A percentile compares a stretch with the other conserved stretches of the same genome.
These are phyloP conservation scores for Cyclotella distinguenda DNA, from an alignment of 108 stramenopile genomes.

Conservation along the genomic window DNA sequence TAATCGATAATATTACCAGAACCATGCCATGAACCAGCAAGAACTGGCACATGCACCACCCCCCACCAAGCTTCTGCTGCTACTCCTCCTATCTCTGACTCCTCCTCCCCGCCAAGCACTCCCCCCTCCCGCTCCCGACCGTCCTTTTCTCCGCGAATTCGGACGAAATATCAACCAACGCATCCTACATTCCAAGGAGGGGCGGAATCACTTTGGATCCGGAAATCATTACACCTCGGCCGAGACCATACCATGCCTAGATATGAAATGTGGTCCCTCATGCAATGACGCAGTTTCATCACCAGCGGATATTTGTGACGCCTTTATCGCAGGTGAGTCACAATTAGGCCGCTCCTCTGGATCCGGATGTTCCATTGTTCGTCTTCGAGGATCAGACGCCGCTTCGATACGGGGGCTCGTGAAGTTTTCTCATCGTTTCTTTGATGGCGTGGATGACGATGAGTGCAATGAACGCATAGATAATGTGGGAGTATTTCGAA, in stretches of 20 bases:
- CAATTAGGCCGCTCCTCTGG: slow-evolving; percentile 33
- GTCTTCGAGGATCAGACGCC: slow-evolving; percentile 32
- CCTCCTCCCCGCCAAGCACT: too few species aligned
- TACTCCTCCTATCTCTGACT: too few species aligned
- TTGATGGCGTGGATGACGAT: slow-evolving; percentile 32
- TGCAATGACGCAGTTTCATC: too few species aligned
- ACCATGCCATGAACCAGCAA: too few species aligned
- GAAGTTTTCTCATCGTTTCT: slow-evolving; percentile 34
- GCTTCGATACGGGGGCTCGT: slow-evolving; percentile 28
- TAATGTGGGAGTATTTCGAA: slow-evolving; percentile 40
- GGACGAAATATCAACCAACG: slow-evolving; percentile 24
- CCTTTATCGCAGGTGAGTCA: slow-evolving; percentile 14
- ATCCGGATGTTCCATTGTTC: slow-evolving; percentile 39
- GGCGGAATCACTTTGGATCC: slow-evolving; percentile 16
- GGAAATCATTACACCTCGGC: slow-evolving; percentile 27
- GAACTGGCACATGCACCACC: too few species aligned
- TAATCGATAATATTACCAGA: too few species aligned
- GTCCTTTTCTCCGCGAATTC: slow-evolving; percentile 38
- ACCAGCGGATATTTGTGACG: slow-evolving; percentile 25
- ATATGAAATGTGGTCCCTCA: slow-evolving; percentile 26
- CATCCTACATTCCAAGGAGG: slow-evolving; percentile 20
- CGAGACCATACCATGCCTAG: slow-evolving; percentile 31
- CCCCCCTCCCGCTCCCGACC: too few species aligned
- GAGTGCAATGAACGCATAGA: slow-evolving; percentile 7
- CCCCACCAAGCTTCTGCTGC: too few species aligned